phyloP scores from a whole-genome alignment of 2,329 filamentous ascomycete genomes.

The Neopestalotiopsis sp. region DNA sequence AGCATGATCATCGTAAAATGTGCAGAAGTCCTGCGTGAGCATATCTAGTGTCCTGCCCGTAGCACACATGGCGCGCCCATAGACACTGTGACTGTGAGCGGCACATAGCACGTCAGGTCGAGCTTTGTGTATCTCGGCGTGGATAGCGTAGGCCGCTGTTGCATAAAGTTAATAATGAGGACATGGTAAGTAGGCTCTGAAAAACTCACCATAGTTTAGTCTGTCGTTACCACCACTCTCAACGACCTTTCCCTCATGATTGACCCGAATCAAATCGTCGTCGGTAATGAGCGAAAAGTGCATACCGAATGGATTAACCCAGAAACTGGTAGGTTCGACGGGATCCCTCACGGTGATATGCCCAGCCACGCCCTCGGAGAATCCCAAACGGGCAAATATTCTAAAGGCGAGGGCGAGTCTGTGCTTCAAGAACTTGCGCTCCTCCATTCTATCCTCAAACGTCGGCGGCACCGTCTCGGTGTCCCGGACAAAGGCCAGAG shows the following conservation, averaged over 20 bases:
- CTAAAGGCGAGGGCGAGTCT: neutral
- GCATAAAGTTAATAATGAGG: too few species aligned
- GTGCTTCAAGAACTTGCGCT: neutral
- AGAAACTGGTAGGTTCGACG: slow-evolving; percentile 59
- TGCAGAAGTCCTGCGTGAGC: slow-evolving; percentile 62
- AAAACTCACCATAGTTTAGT: slow-evolving; percentile 41
- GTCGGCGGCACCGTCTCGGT: neutral
- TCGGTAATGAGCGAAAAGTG: slow-evolving; percentile 63
- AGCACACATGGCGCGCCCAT: slow-evolving; percentile 62
- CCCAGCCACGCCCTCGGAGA: neutral
- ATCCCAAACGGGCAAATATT: slow-evolving; percentile 1
- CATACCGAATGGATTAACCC: slow-evolving; percentile 65
- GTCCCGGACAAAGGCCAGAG: slow-evolving; percentile 18
- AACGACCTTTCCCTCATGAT: slow-evolving; percentile 60
- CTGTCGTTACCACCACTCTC: slow-evolving; percentile 55
- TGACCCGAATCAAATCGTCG: slow-evolving; percentile 64
- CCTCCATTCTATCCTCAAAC: neutral
- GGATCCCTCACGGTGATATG: slow-evolving; percentile 52
- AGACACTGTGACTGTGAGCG: slow-evolving; percentile 62
- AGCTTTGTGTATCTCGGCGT: slow-evolving; percentile 62
- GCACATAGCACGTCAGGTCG: slow-evolving; percentile 63
- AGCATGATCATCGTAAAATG: slow-evolving; percentile 50
- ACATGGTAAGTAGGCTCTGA: too few species aligned
- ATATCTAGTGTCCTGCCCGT: slow-evolving; percentile 61
- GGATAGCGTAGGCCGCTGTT: slow-evolving; percentile 59